These are phyloP conservation scores for Syzygium oleosum DNA, from an alignment of 345 rosid genomes.

Conservation along the genomic window DNA sequence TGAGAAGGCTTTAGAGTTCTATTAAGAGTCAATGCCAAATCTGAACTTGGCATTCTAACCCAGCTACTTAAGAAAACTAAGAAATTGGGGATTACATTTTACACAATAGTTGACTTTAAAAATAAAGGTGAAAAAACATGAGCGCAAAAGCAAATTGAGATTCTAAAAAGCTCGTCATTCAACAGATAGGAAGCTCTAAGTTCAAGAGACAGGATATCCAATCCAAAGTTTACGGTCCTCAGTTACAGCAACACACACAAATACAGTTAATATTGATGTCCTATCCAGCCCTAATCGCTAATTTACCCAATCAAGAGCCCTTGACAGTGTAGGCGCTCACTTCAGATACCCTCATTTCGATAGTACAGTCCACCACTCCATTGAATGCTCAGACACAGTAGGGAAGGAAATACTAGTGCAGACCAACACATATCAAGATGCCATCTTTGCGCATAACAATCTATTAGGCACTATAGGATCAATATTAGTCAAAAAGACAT, in stretches of 20 bases:
- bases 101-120: not conserved
- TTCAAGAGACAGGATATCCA: not conserved
- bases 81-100: not conserved
- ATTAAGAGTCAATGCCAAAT: not conserved
- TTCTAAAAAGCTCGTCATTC: not conserved
- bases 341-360: not conserved
- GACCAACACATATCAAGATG: not conserved
- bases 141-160: not conserved
- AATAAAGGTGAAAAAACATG: not conserved
- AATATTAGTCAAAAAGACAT: not conserved
- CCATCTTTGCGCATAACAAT: not conserved
- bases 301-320: not conserved
- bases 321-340: not conserved
- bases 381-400: not conserved
- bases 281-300: not conserved
- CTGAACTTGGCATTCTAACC: not conserved
- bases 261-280: not conserved
- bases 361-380: not conserved
- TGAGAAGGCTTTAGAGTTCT: not conserved
- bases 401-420: not conserved
- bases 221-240: not conserved
- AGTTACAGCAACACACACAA: not conserved
- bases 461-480: not conserved
- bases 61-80: not conserved
- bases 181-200: not conserved